Evolutionary conservation across 2,329 filamentous ascomycete species (phyloP).

Genomic region (Metarhizium robertsii): DNA sequence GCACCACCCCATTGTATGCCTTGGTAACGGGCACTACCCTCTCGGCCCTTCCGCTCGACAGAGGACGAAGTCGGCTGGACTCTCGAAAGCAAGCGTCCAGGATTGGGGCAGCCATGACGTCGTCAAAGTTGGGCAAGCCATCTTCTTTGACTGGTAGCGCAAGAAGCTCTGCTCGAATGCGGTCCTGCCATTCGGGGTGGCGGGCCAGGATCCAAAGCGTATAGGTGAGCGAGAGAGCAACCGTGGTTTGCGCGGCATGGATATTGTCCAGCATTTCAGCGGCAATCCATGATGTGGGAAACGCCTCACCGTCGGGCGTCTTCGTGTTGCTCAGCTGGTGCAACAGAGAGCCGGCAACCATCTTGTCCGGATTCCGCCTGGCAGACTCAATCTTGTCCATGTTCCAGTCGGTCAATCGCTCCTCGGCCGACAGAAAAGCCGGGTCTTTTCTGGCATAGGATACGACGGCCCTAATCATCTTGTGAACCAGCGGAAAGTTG

Average conservation of each 20-base stretch:
- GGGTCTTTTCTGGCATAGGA: background rate
- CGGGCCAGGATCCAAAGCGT: conserved; percentile 4
- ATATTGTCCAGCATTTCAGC: conserved; percentile 5
- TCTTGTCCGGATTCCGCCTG: background rate
- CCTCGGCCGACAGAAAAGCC: conserved; percentile 3
- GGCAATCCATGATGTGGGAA: conserved; percentile 1
- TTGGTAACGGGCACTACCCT: conserved; percentile 2
- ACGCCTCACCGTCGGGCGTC: background rate
- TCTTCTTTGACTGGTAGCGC: background rate
- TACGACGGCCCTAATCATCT: background rate
- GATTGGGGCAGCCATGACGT: conserved; percentile 1
- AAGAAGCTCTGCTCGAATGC: background rate
- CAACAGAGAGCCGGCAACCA: conserved; percentile 1
- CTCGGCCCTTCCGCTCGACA: conserved; percentile 5
- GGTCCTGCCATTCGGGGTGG: conserved; percentile 1
- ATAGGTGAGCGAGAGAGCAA: conserved; percentile 3
- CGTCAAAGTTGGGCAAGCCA: conserved; percentile 1
- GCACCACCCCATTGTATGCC: background rate
- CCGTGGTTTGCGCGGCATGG: conserved; percentile 4
- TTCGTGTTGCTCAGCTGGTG: conserved; percentile 2
- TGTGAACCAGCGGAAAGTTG: conserved; percentile 1
- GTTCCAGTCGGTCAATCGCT: conserved; percentile 4
- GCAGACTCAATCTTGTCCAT: background rate
- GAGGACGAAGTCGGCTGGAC: background rate
- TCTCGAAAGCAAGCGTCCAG: conserved; percentile 5